These are phyloP conservation scores for Nakazawaea holstii DNA, from an alignment of 805 yeast genomes.

Conservation along the genomic window DNA sequence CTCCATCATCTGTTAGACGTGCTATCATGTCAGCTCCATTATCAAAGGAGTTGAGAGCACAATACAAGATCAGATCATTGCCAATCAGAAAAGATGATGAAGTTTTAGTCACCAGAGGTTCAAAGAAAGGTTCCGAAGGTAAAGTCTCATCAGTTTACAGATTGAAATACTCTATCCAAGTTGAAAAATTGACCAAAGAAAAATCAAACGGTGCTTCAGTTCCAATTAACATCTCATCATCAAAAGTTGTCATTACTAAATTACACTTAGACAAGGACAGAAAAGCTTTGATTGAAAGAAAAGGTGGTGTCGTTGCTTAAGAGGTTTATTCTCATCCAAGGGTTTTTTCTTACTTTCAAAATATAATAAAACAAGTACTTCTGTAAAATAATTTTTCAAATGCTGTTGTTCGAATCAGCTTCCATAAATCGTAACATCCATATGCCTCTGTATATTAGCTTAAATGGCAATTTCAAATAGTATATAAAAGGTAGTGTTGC, in stretches of 20 bases:
- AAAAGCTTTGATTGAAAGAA: constrained; percentile 94
- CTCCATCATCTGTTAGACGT: constrained; percentile 96
- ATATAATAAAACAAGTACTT: constrained; percentile 1
- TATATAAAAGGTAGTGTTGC: background rate
- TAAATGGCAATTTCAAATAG: no score
- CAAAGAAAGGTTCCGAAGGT: constrained; percentile 99
- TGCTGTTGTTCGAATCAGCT: background rate
- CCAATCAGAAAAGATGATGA: constrained; percentile 98
- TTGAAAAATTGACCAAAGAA: constrained; percentile 96
- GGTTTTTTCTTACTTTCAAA: background rate
- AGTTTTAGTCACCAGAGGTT: constrained; percentile 95
- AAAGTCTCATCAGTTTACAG: constrained; percentile 97
- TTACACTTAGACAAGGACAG: constrained; percentile 98
- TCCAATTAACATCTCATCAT: constrained; percentile 97
- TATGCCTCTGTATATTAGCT: background rate
- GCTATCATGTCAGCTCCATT: constrained; percentile 95
- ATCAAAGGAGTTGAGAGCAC: constrained; percentile 96
- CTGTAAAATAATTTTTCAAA: background rate
- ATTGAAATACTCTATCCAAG: constrained; percentile 93
- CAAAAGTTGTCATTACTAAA: constrained; percentile 98
- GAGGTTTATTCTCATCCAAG: background rate
- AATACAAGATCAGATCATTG: constrained; percentile 91
- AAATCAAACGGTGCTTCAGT: constrained; percentile 97
- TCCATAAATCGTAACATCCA: background rate
- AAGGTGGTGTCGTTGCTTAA: constrained; percentile 63